Conservation (phyloP, 805 yeast genomes). For the Teunomyces panamensis region DNA sequence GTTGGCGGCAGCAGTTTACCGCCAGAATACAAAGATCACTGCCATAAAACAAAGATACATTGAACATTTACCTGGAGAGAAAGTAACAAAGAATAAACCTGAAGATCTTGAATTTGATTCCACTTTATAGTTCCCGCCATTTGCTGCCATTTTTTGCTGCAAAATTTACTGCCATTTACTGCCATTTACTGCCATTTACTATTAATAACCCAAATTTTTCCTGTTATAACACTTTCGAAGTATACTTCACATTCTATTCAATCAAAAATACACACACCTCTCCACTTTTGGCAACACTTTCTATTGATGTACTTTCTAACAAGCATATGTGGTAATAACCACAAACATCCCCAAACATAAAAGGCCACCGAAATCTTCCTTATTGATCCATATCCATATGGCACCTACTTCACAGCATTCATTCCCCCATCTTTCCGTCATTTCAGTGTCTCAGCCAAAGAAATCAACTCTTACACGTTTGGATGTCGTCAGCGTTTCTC, state of each 20-base stretch:
- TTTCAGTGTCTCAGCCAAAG: not conserved
- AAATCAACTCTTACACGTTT: not conserved
- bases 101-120: not conserved
- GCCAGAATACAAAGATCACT: not conserved
- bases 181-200: too few relatives aligned
- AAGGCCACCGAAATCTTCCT: not conserved
- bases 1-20: not conserved
- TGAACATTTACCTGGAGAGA: too few relatives aligned
- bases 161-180: too few relatives aligned
- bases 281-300: not conserved
- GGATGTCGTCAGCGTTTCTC: not conserved
- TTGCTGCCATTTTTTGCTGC: too few relatives aligned
- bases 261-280: not conserved
- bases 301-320: not conserved
- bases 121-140: not conserved
- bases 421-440: not conserved
- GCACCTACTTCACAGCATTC: not conserved
- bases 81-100: too few relatives aligned
- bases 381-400: not conserved
- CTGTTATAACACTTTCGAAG: too few relatives aligned
- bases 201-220: too few relatives aligned
- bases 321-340: not conserved
- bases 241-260: not conserved
- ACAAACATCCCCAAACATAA: not conserved
- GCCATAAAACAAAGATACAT: not conserved